A percentile compares a stretch with the other conserved stretches of the same genome.
Conservation (phyloP, 768 basidiomycete genomes). For the Russula emetica region DNA sequence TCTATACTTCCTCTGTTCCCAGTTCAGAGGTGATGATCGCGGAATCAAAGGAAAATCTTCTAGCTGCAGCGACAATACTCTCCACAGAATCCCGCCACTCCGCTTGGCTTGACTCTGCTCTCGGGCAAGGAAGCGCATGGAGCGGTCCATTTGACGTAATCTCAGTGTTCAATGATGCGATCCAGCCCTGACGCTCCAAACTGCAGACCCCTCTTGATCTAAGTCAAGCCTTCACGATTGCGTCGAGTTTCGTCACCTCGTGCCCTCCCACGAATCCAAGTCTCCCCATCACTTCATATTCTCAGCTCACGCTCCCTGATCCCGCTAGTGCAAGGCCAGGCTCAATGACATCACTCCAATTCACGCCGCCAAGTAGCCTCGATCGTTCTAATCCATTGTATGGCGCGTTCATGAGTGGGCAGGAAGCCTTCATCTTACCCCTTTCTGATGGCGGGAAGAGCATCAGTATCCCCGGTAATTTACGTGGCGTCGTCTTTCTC, state of each 20-base stretch:
- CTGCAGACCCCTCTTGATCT: conserved; percentile 40
- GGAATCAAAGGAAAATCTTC: conserved; percentile 38
- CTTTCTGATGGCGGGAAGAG: conserved; percentile 13
- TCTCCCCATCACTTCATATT: conserved; percentile 49
- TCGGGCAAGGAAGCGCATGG: conserved; percentile 50
- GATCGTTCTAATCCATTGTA: conserved; percentile 16
- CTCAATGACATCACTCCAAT: conserved; percentile 14
- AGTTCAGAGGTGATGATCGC: conserved; percentile 1
- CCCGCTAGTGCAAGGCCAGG: conserved; percentile 22
- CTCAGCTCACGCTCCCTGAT: conserved; percentile 39
- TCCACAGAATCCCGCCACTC: conserved; percentile 60
- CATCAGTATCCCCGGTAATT: conserved; percentile 17
- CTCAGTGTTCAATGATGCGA: conserved; percentile 27
- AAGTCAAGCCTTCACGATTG: conserved; percentile 41
- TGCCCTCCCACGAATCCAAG: conserved; percentile 54
- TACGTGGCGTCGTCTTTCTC: conserved; percentile 22
- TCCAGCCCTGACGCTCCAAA: conserved; percentile 33
- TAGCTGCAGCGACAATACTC: conserved; percentile 53
- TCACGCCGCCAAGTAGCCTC: background rate
- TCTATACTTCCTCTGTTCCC: conserved; percentile 28
- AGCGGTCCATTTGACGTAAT: conserved; percentile 51
- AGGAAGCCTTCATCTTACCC: conserved; percentile 24
- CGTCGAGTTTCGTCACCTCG: conserved; percentile 44
- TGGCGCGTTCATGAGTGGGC: conserved; percentile 26
- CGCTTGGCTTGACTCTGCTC: conserved; percentile 54